Base-by-base conservation (phyloP, 371 early-diverging fungal genomes). In the Mortierella sp. region DNA sequence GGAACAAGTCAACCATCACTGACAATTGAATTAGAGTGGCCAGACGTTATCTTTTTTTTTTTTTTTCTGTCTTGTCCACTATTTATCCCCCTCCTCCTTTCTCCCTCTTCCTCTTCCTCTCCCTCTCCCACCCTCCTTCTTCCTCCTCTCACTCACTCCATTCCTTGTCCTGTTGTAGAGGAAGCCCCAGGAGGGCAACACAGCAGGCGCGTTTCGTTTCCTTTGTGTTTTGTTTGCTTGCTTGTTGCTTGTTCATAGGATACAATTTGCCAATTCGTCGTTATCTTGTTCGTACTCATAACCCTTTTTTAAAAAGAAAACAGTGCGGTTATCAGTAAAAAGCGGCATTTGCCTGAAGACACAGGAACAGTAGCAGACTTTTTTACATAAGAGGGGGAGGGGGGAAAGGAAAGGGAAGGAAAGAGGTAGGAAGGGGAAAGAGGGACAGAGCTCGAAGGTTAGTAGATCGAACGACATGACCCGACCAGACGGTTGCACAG, bases 1-100 rank as follows among this genome's bases (percentile, higher is more conserved):
- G 50, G 67, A 72, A n/a, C 63, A 72, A 28, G 28, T 38, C 43
- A 54, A 68, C 53, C 64, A 72, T 14, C 64, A 62, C 39, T 72
- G 61, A 59, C n/a, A n/a, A n/a, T n/a, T 24, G 26, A 56, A 19
- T 18, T 3, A 21, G 18, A 41, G 21, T 24, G 46, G 39, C 41
- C 45, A 54, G 31, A 49, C 18, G 13, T 23, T 12, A 18, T 34
- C 24, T 47, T 19, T 34, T 12, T 43, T 54, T 54, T 41, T 61
- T 6, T 41, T 38, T 19, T 19, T 19, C 62, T 46, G 52, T 5
- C 42, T 50, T 43, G 12, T 27, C n/a, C 39, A 39, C 26, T 39
- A 38, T 38, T 38, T 12, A 5, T 38, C 12, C 38, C 12, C 38
- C 8, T 38, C 21, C 30, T 9, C 43, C 21, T 6, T 56, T 21